Base-by-base conservation (phyloP, 1,139 yeast genomes). In the Pichia sp. region DNA sequence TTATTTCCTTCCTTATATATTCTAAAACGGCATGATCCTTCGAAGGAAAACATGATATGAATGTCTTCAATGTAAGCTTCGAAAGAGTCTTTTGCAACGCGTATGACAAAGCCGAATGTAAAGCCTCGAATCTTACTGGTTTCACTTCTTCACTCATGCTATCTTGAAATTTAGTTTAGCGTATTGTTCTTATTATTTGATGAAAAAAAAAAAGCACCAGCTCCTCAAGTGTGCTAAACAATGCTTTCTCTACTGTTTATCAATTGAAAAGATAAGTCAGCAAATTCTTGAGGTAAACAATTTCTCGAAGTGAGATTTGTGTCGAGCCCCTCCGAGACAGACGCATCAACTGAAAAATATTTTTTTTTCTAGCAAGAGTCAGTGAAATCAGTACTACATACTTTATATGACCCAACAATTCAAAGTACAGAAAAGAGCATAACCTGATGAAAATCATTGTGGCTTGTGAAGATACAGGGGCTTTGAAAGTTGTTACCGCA, bases 51-150 rank as follows among this genome's bases (percentile, higher is more conserved):
- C 95, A 84, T 23, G 75, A 63, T 31, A 67, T 64, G 25, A 85
- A 60, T 48, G 77, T 78, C 12, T 81, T 86, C 37, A 72, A 62
- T 4, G 78, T 71, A 34, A 84, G 61, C 30, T 78, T 71, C 46
- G 74, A 76, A 31, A 79, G 72, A 0, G 88, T 75, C 56, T 79
- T 84, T 34, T 74, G 76, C 5, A 85, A 66, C 0, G 95, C 88
- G 52, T 79, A 74, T 33, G 57, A 53, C 6, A 52, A 52, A 1
- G 60, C 63, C 22, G 53, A 44, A 24, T 51, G 48, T 10, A 60
- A 44, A 1, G 56, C 58, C 11, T 52, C 50, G 37, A 52, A 60
- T 15, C 62, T 42, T 4, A 56, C 50, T 28, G 53, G 40, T 22
- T 23, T 14, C 1, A 31, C 28, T 3, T 20, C 32, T 26, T 21